A percentile compares a stretch with the other conserved stretches of the same genome.
Evolutionary conservation across 352 stramenopile genomes (phyloP).

Genomic region (Aphanomyces astaci): DNA sequence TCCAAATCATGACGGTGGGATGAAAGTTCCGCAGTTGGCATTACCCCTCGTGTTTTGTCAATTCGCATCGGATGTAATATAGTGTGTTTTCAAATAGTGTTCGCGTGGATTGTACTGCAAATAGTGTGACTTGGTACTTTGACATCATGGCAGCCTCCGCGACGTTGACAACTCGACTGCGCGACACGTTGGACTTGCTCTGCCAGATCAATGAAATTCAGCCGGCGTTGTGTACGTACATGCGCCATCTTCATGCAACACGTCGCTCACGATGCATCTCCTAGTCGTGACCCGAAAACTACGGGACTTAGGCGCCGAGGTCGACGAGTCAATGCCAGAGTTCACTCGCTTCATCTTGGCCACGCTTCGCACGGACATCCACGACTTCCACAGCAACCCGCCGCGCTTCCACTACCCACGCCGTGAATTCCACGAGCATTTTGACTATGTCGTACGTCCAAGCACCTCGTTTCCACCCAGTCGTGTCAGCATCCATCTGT

Average conservation of each 20-base stretch:
- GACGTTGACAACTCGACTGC: background rate
- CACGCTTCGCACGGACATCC: background rate
- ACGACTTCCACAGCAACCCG: background rate
- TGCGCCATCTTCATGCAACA: background rate
- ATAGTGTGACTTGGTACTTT: conserved; percentile 22
- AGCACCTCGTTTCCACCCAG: no score
- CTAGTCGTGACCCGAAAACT: conserved; percentile 4
- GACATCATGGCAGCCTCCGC: background rate
- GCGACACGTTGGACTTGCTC: conserved; percentile 3
- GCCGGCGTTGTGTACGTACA: background rate
- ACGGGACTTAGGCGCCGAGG: background rate
- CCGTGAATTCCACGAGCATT: background rate
- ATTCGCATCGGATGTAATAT: no score
- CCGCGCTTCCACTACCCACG: background rate
- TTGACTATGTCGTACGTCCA: conserved; percentile 3
- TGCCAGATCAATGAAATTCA: conserved; percentile 16
- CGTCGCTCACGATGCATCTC: background rate
- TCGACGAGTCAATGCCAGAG: background rate
- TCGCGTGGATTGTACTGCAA: background rate
- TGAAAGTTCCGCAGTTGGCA: no score
- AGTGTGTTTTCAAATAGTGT: no score
- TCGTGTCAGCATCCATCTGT: no score
- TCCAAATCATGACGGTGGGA: no score
- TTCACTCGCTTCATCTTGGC: conserved; percentile 12
- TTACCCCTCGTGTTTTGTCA: no score